Conservation (phyloP, 2,329 filamentous ascomycete genomes). For the Sporothrix sp. region DNA sequence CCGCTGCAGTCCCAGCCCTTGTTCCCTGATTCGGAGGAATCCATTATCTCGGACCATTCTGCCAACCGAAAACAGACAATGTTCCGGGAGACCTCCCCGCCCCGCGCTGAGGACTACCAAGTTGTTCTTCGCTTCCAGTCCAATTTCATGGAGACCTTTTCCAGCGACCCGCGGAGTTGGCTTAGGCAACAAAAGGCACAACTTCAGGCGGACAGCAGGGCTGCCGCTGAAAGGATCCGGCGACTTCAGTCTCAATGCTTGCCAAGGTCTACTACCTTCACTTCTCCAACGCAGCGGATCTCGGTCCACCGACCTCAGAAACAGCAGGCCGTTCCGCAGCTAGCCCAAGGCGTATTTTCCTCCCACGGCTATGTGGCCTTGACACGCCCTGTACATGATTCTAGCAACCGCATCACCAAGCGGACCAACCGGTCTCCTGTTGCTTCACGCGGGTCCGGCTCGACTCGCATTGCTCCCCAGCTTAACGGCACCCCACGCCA, state of each 20-base stretch:
- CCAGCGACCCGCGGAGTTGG: slow-evolving; percentile 37
- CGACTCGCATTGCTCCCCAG: slow-evolving; percentile 21
- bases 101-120: slow-evolving; percentile 44
- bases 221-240: slow-evolving; percentile 29
- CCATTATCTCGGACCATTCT: slow-evolving; percentile 42
- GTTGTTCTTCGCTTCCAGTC: slow-evolving; percentile 43
- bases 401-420: slow-evolving; percentile 11
- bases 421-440: neutral
- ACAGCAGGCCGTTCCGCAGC: slow-evolving; percentile 12
- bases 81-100: slow-evolving; percentile 37
- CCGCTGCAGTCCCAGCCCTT: slow-evolving; percentile 37
- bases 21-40: slow-evolving; percentile 33
- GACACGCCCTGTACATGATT: slow-evolving; percentile 2
- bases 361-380: neutral
- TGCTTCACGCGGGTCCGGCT: neutral
- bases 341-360: neutral
- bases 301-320: slow-evolving; percentile 20
- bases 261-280: too few relatives aligned
- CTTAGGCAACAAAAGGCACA: slow-evolving; percentile 40
- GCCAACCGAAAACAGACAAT: slow-evolving; percentile 32
- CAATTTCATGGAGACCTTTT: slow-evolving; percentile 38
- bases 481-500: slow-evolving; percentile 6
- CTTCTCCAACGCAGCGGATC: slow-evolving; percentile 27
- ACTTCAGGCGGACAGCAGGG: slow-evolving; percentile 39
- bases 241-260: slow-evolving; percentile 28